Percentiles rank a stretch among this genome's conserved stretches.
Evolutionary conservation across 2,329 filamentous ascomycete species (phyloP).

Genomic region (Didymella pomorum): DNA sequence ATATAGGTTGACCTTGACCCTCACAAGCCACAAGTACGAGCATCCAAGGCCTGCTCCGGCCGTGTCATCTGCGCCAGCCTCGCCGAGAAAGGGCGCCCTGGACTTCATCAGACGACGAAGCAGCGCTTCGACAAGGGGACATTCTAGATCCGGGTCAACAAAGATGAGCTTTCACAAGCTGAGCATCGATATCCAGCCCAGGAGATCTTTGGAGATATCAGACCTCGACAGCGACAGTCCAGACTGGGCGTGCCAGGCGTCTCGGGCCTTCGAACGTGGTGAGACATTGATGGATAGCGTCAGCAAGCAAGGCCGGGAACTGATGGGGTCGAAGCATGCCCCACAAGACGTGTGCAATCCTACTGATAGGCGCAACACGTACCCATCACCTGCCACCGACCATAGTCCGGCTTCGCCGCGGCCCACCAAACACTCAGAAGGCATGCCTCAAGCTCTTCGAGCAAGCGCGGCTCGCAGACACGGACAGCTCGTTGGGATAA

Average conservation of each 20-base stretch:
- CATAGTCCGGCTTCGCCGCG: not conserved
- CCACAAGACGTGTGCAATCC: not conserved
- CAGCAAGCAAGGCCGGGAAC: not conserved
- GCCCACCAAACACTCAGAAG: not conserved
- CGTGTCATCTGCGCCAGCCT: not conserved
- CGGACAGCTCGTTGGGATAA: not conserved
- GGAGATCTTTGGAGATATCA: not conserved
- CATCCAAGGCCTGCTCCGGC: not conserved
- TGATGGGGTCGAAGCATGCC: not conserved
- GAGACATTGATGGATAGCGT: conserved; percentile 4
- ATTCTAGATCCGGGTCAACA: not conserved
- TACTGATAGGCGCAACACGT: not conserved
- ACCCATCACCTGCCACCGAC: not conserved
- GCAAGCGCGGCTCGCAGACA: not conserved
- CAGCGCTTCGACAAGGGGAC: not conserved
- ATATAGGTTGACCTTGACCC: too few relatives aligned
- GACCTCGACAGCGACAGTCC: conserved; percentile 2
- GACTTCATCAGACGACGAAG: not conserved
- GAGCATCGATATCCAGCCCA: not conserved
- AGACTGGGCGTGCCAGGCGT: conserved; percentile 13
- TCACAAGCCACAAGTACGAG: not conserved
- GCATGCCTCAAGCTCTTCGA: not conserved
- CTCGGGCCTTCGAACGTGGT: conserved; percentile 6
- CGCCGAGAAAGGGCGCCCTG: not conserved
- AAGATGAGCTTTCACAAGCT: conserved; percentile 1